Percentiles rank a stretch among this genome's conserved stretches.
These are phyloP conservation scores for Coffea humblotiana DNA, from an alignment of 305 asterid genomes.

Conservation along the genomic window DNA sequence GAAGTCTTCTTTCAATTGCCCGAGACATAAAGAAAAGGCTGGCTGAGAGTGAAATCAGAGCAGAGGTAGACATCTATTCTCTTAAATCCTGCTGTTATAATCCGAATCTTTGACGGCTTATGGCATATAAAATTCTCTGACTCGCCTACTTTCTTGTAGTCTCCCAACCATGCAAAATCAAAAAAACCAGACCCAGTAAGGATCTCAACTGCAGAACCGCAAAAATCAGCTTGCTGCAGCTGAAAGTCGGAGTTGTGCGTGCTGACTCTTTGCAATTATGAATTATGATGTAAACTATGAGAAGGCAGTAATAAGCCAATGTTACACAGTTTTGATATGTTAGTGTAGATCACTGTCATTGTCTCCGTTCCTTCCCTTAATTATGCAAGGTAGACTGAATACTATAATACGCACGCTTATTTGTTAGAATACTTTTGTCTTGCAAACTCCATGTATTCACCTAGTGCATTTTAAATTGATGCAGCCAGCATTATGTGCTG, in stretches of 20 bases:
- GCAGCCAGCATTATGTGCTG: neutral
- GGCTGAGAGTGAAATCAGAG: slow-evolving; percentile 1
- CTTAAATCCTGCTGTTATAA: neutral
- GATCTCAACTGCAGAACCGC: neutral
- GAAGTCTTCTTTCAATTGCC: slow-evolving; percentile 18
- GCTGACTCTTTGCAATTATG: neutral
- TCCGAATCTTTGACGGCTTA: neutral
- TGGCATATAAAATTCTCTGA: neutral
- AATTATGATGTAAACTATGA: neutral
- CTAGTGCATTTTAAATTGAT: neutral
- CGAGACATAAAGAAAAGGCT: slow-evolving; percentile 18
- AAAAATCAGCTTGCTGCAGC: slow-evolving; percentile 24
- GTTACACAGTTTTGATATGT: neutral
- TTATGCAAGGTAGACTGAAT: neutral
- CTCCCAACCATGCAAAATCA: slow-evolving; percentile 19
- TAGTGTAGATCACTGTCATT: neutral
- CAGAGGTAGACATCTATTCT: slow-evolving; percentile 7
- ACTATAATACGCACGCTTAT: neutral
- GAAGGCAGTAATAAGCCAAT: neutral
- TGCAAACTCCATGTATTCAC: neutral
- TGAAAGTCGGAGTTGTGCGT: neutral
- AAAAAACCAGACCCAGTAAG: slow-evolving; percentile 7
- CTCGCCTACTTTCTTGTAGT: neutral
- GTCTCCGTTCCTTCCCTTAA: neutral
- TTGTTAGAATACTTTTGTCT: neutral